Evolutionary conservation across 805 yeast species (phyloP).

Genomic region (Candida xyloterini): DNA sequence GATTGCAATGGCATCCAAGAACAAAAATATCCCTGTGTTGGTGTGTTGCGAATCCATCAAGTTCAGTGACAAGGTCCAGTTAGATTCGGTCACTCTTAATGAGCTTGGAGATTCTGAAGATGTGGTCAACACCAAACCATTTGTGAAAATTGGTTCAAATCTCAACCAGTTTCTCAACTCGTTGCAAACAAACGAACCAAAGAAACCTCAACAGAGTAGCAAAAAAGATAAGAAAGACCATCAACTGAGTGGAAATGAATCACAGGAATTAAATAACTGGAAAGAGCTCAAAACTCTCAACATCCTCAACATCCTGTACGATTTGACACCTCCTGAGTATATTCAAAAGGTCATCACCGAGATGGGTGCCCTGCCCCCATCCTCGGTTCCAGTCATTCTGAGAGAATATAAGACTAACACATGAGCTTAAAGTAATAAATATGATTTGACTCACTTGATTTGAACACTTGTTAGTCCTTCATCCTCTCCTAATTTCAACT

Average conservation of each 20-base stretch:
- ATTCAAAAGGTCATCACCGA: slow-evolving; percentile 95
- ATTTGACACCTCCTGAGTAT: slow-evolving; percentile 89
- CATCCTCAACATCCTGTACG: slow-evolving; percentile 84
- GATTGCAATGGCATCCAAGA: slow-evolving; percentile 86
- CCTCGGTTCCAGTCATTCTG: slow-evolving; percentile 95
- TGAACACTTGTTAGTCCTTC: slow-evolving; percentile 52
- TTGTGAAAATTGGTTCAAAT: slow-evolving; percentile 59
- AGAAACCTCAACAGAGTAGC: slow-evolving; percentile 5
- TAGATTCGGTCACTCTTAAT: slow-evolving; percentile 92
- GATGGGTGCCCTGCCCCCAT: slow-evolving; percentile 93
- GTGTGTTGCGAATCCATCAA: slow-evolving; percentile 95
- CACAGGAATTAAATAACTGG: slow-evolving; percentile 58
- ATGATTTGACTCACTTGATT: slow-evolving; percentile 34
- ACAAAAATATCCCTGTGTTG: slow-evolving; percentile 86
- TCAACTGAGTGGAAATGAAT: slow-evolving; percentile 26
- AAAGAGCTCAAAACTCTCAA: slow-evolving; percentile 58
- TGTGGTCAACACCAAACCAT: slow-evolving; percentile 53
- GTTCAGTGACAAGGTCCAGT: slow-evolving; percentile 91
- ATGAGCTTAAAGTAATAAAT: slow-evolving; percentile 12
- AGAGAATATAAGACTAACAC: slow-evolving; percentile 75
- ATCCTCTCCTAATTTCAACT: slow-evolving; percentile 28
- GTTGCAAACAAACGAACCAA: slow-evolving; percentile 34
- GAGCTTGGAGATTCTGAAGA: slow-evolving; percentile 84
- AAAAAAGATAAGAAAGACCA: slow-evolving; percentile 8
- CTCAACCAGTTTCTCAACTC: slow-evolving; percentile 57